phyloP scores from a whole-genome alignment of 1,284 basidiomycete genomes.

The Afroboletus lepidellus region DNA sequence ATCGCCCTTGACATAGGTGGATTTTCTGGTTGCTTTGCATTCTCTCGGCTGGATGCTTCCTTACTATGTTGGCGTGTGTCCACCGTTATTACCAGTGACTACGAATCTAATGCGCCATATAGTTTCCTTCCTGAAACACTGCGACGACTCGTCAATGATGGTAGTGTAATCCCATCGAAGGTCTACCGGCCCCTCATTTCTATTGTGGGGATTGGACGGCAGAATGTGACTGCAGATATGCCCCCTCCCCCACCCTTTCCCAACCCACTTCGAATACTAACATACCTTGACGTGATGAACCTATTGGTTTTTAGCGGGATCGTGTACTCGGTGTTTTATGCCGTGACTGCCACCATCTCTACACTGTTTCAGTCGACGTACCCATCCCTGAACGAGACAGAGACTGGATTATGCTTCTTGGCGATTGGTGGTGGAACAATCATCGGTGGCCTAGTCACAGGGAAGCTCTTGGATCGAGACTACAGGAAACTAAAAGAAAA shows the following conservation, averaged over 20 bases:
- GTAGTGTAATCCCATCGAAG: constrained; percentile 47
- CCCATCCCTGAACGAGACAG: constrained; percentile 58
- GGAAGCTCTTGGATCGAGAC: constrained; percentile 56
- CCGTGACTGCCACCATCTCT: constrained; percentile 63
- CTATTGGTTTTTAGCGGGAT: constrained; percentile 61
- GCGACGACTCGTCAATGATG: constrained; percentile 55
- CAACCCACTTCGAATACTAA: constrained; percentile 62
- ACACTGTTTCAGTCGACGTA: constrained; percentile 59
- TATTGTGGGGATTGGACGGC: constrained; percentile 45
- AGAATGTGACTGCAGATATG: constrained; percentile 22
- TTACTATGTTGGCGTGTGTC: constrained; percentile 56
- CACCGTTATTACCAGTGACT: neutral
- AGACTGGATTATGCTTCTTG: constrained; percentile 71
- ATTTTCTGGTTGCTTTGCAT: constrained; percentile 83
- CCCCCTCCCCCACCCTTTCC: constrained; percentile 39
- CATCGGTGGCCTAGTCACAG: constrained; percentile 47
- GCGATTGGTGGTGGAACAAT: constrained; percentile 60
- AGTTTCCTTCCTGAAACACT: constrained; percentile 66
- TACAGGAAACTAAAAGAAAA: constrained; percentile 44
- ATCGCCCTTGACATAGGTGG: constrained; percentile 37
- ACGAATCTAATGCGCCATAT: neutral
- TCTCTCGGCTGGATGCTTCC: constrained; percentile 49
- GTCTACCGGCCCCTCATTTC: constrained; percentile 56
- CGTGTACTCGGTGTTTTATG: constrained; percentile 61
- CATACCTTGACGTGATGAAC: constrained; percentile 59